Base-by-base conservation (phyloP, 2,329 filamentous ascomycete genomes). In the Cladosporium halotolerans region DNA sequence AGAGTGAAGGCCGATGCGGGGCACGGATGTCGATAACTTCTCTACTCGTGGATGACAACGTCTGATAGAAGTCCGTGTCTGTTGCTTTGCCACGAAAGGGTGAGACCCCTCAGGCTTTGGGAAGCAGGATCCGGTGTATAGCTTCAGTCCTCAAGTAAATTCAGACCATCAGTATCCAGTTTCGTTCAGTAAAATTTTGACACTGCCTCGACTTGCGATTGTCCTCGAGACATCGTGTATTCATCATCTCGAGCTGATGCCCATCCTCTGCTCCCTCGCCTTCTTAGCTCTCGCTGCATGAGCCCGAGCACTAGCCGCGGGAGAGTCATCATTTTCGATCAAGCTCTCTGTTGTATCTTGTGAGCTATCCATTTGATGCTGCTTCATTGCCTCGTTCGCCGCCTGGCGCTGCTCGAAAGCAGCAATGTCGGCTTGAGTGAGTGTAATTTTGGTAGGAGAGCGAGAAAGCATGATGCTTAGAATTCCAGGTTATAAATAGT, bases 401-500 rank as follows among this genome's bases (percentile, higher is more conserved):
- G 53, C 52, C 51, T 68, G 63, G 28, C 66, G 65, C 43, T 63
- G 60, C 51, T 69, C 65, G 48, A 67, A 70, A 9, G 59, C 61
- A 9, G 58, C 54, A 18, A 70, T 59, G 48, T 70, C 68, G 14
- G 69, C 67, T n/a, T 60, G 55, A 11, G 64, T 66, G 18, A 69
- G 62, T 7, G 60, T 60, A 42, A 70, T 65, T 42, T 67, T 68
- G 8, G 68, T 70, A 4, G 67, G 56, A 38, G 66, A 65, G 13
- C 68, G 65, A 28, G 67, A 68, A 2, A 70, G 59, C 68, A 70
- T 70, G 14, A 18, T 41, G 38, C 6, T 36, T 28, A 3, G n/a
- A 16, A 38, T 38, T 6, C 34, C n/a, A 38, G 34, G 9, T 8
- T 38, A 5, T 38, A 7, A 18, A 3, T 38, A 11, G 6, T 28